These are phyloP conservation scores for Vitis riparia DNA, from an alignment of 164 flowering plant genomes.

Conservation along the genomic window DNA sequence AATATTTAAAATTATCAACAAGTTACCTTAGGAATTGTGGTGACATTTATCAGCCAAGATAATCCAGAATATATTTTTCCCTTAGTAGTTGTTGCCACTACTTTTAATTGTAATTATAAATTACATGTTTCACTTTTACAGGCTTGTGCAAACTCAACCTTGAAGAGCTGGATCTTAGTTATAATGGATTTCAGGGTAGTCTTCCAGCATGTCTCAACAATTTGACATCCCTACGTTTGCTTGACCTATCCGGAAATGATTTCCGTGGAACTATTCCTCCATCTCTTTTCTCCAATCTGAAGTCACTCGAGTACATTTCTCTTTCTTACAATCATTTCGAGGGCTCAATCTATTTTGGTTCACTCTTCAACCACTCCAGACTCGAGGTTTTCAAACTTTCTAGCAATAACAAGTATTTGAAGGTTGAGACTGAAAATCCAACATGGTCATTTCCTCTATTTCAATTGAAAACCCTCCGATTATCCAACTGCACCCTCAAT, in stretches of 20 bases:
- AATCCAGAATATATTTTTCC: too few species aligned
- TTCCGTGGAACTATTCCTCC: neutral
- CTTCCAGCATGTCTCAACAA: slow-evolving; percentile 4
- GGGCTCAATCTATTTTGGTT: neutral
- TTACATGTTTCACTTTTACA: neutral
- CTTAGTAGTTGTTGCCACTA: too few species aligned
- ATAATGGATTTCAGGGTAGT: neutral
- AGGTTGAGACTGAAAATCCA: too few species aligned
- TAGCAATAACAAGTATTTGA: neutral
- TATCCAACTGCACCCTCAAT: too few species aligned
- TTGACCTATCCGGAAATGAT: slow-evolving; percentile 1
- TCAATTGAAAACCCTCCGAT: too few species aligned
- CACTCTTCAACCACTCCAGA: slow-evolving; percentile 4
- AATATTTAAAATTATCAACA: too few species aligned
- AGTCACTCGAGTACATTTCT: neutral
- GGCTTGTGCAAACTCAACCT: slow-evolving; percentile 7
- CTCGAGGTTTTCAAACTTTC: neutral
- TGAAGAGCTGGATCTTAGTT: neutral
- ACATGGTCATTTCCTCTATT: too few species aligned
- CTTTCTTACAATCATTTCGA: slow-evolving; percentile 3
- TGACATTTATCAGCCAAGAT: too few species aligned
- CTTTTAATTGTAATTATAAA: too few species aligned
- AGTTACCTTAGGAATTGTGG: too few species aligned
- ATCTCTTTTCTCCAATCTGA: neutral
- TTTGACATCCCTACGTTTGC: slow-evolving; percentile 2